Percentiles rank a stretch among this genome's conserved stretches.
Evolutionary conservation across 202 grass and related monocot genomes (phyloP).

Genomic region (Sporobolus alterniflorus): DNA sequence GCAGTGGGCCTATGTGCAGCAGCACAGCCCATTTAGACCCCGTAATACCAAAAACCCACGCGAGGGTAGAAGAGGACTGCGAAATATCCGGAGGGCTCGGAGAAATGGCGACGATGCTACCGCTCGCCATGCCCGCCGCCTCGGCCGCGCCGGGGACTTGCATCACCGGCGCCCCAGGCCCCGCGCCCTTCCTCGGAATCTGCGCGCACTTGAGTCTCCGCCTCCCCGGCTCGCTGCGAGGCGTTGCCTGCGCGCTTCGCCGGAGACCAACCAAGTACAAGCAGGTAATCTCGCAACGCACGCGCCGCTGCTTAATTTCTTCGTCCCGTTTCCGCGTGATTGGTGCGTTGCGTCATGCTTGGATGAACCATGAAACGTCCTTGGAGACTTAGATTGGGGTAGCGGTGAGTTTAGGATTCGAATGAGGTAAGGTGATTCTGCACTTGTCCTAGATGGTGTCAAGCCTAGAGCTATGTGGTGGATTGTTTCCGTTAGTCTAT

Average conservation of each 20-base stretch:
- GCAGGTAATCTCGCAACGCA: constrained; percentile 19
- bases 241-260: constrained; percentile 49
- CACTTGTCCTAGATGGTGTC: background rate
- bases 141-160: background rate
- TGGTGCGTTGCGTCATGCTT: background rate
- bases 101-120: constrained; percentile 42
- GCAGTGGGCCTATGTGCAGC: background rate
- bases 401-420: background rate
- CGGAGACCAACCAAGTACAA: constrained; percentile 55
- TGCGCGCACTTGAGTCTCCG: background rate
- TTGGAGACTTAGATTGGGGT: background rate
- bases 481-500: background rate
- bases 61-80: background rate
- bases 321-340: background rate
- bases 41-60: background rate
- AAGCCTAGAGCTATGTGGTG: background rate
- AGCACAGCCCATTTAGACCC: background rate
- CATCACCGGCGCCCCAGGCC: background rate
- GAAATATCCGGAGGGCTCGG: constrained; percentile 42
- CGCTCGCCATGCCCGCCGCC: constrained; percentile 40
- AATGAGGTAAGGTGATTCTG: background rate
- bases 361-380: background rate
- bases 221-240: background rate
- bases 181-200: background rate
- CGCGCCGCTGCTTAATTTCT: background rate